Conservation (phyloP, 345 rosid genomes). For the Gossypium anomalum region DNA sequence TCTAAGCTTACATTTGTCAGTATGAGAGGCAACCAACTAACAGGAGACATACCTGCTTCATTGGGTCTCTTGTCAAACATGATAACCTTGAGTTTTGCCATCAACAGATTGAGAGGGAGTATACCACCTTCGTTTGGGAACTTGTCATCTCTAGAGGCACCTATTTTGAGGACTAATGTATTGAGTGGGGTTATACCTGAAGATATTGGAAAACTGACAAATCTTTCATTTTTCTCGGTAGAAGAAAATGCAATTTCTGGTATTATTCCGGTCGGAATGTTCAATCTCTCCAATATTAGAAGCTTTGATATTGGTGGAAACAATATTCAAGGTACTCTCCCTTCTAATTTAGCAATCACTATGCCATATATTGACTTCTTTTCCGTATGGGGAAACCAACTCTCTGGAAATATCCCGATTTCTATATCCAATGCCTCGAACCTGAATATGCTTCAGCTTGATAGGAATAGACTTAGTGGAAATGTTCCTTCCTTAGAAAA, state of each 20-base stretch:
- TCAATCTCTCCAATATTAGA: no score
- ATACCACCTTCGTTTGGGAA: no score
- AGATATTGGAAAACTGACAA: constrained; percentile 9
- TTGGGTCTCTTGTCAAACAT: background rate
- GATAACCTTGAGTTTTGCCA: background rate
- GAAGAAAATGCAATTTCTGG: background rate
- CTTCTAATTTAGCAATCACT: background rate
- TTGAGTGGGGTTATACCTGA: constrained; percentile 14
- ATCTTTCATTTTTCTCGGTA: background rate
- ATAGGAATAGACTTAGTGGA: background rate
- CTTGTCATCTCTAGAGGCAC: background rate
- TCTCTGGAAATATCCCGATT: background rate
- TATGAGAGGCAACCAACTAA: background rate
- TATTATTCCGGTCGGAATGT: no score
- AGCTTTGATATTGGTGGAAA: no score
- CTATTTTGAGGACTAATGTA: background rate
- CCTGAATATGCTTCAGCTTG: background rate
- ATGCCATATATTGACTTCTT: constrained; percentile 6
- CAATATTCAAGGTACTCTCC: no score
- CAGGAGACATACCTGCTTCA: background rate
- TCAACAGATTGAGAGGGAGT: no score
- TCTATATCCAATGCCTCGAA: background rate
- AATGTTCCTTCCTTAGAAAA: constrained; percentile 2
- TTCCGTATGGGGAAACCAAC: background rate
- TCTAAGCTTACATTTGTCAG: background rate